A percentile compares a stretch with the other conserved stretches of the same genome.
These are phyloP conservation scores for Kuraishia piskuri DNA, from an alignment of 805 yeast genomes.

Conservation along the genomic window DNA sequence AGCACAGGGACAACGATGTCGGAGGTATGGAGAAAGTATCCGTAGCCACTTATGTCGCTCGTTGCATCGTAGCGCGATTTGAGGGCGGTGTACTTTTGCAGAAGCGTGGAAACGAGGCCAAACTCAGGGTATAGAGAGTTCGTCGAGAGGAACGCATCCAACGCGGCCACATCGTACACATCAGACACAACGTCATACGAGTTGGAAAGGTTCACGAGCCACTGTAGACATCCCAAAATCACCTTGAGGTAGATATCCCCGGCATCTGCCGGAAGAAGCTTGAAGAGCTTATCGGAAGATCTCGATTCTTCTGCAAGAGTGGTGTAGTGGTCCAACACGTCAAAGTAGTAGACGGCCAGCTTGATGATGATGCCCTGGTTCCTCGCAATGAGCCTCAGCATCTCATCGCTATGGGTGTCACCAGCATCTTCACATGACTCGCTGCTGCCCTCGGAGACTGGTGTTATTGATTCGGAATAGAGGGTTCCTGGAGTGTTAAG, in stretches of 20 bases:
- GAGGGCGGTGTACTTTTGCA: background rate
- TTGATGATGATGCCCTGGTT: background rate
- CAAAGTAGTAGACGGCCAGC: background rate
- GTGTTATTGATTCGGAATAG: background rate
- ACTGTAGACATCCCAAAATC: background rate
- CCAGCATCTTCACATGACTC: background rate
- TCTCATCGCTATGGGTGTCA: background rate
- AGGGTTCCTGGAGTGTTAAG: background rate
- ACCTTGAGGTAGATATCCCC: background rate
- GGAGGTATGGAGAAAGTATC: background rate
- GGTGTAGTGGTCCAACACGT: background rate
- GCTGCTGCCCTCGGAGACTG: background rate
- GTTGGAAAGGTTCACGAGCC: conserved; percentile 1
- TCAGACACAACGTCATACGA: background rate
- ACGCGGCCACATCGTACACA: conserved; percentile 13
- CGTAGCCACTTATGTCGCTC: background rate
- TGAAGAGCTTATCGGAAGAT: background rate
- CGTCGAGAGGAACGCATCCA: background rate
- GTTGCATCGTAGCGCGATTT: background rate
- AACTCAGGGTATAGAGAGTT: background rate
- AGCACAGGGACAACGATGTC: background rate
- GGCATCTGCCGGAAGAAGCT: background rate
- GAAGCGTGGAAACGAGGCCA: background rate
- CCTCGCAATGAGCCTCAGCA: background rate
- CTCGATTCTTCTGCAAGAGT: background rate